Evolutionary conservation across 2,329 filamentous ascomycete genomes (phyloP).

Genomic region (Trichoderma atrobrunneum): DNA sequence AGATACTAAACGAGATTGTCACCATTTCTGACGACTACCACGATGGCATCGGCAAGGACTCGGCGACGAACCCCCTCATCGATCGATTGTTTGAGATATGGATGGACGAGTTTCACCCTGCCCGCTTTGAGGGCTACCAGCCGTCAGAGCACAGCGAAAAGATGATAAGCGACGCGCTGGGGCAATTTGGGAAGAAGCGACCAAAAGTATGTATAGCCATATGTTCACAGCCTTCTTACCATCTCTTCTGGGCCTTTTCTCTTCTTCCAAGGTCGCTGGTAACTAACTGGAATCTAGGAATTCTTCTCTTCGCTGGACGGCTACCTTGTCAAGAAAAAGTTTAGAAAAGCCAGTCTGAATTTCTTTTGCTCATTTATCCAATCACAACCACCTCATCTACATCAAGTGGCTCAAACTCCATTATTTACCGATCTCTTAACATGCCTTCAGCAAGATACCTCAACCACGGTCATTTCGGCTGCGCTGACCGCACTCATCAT

Average conservation of each 20-base stretch:
- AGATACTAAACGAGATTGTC: constrained; percentile 63
- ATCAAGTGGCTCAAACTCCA: constrained; percentile 68
- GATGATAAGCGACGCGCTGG: constrained; percentile 50
- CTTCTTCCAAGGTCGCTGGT: neutral
- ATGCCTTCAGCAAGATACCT: constrained; percentile 74
- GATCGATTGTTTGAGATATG: constrained; percentile 56
- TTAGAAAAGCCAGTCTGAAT: constrained; percentile 61
- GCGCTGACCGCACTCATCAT: constrained; percentile 74
- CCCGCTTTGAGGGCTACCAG: constrained; percentile 37
- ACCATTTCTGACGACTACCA: constrained; percentile 59
- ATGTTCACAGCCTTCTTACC: neutral
- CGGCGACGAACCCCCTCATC: constrained; percentile 50
- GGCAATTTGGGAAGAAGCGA: constrained; percentile 63
- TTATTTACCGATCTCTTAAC: constrained; percentile 69
- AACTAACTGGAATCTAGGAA: constrained; percentile 42
- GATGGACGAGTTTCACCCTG: constrained; percentile 48
- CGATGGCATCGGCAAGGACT: constrained; percentile 40
- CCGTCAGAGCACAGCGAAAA: constrained; percentile 47
- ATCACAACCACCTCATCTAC: constrained; percentile 74
- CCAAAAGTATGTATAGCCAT: constrained; percentile 47
- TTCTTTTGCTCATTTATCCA: constrained; percentile 72
- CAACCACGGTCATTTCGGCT: constrained; percentile 71
- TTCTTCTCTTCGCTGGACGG: constrained; percentile 65
- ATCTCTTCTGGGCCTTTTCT: neutral
- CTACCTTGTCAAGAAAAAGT: constrained; percentile 62